These are phyloP conservation scores for Sporothrix inflata DNA, from an alignment of 2,329 filamentous ascomycete species.

Conservation along the genomic window DNA sequence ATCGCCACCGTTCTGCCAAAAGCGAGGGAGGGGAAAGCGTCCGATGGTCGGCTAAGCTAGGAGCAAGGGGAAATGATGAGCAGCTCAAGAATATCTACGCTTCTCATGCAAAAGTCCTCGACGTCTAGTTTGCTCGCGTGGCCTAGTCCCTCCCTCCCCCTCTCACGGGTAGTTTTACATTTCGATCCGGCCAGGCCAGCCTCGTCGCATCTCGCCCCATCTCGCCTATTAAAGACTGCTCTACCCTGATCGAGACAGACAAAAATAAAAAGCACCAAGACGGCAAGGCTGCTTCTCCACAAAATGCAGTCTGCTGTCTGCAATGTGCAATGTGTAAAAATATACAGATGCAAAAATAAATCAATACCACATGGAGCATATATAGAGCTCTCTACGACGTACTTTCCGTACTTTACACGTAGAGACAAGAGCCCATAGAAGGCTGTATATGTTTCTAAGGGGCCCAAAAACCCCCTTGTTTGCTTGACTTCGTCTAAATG, in stretches of 20 bases:
- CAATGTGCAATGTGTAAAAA: neutral
- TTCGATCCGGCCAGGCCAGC: neutral
- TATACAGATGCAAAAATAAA: neutral
- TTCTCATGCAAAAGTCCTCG: neutral
- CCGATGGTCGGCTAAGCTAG: neutral
- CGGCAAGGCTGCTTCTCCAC: constrained; percentile 14
- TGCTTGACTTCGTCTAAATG: neutral
- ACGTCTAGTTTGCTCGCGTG: neutral
- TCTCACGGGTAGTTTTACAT: neutral
- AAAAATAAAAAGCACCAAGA: neutral
- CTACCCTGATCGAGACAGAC: neutral
- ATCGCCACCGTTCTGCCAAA: neutral
- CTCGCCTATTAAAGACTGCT: neutral
- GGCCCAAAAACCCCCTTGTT: neutral
- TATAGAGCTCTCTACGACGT: neutral
- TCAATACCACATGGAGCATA: neutral
- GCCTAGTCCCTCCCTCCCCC: neutral
- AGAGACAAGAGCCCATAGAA: neutral
- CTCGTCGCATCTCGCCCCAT: constrained; percentile 1
- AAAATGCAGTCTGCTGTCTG: neutral
- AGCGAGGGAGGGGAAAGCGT: neutral
- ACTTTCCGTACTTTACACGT: too few relatives aligned
- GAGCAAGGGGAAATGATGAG: too few relatives aligned
- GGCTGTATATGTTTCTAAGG: neutral
- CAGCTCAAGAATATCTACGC: neutral